Evolutionary conservation across 225 moss, liverwort and hornwort genomes (phyloP).

Genomic region (Physcomitrium patens): DNA sequence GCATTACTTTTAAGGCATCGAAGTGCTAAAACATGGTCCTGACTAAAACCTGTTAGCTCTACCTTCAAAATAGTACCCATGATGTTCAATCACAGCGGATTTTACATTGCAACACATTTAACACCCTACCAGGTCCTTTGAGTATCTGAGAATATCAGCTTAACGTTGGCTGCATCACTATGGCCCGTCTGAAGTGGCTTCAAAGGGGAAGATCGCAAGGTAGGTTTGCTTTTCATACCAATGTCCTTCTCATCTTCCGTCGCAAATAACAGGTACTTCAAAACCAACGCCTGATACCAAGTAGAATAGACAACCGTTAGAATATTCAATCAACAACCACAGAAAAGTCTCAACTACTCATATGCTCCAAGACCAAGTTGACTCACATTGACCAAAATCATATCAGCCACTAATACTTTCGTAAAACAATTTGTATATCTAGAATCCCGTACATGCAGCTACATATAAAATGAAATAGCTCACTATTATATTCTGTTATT

Average conservation of each 20-base stretch:
- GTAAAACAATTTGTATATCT: neutral
- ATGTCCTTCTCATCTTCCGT: slow-evolving; percentile 78
- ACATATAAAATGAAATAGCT: neutral
- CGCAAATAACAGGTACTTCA: slow-evolving; percentile 96
- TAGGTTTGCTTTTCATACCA: slow-evolving; percentile 53
- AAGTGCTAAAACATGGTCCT: neutral
- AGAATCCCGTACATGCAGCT: slow-evolving; percentile 10
- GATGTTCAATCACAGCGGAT: slow-evolving; percentile 21
- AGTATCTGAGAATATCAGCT: slow-evolving; percentile 70
- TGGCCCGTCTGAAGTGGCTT: slow-evolving; percentile 48
- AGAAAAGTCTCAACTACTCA: slow-evolving; percentile 5
- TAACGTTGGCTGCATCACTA: slow-evolving; percentile 57
- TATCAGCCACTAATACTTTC: neutral
- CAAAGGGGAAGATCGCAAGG: slow-evolving; percentile 48
- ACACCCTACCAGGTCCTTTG: slow-evolving; percentile 78
- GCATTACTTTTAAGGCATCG: neutral
- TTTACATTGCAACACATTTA: slow-evolving; percentile 25
- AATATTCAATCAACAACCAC: slow-evolving; percentile 12
- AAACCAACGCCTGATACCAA: slow-evolving; percentile 79
- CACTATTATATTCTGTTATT: neutral
- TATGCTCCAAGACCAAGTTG: neutral
- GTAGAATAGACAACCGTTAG: slow-evolving; percentile 19
- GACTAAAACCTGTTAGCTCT: slow-evolving; percentile 4
- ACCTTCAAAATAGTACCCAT: slow-evolving; percentile 4
- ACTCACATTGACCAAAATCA: neutral